Evolutionary conservation across 768 basidiomycete genomes (phyloP), one percentile per base, ranked within the genome.

Genomic region (Russula emetica): DNA sequence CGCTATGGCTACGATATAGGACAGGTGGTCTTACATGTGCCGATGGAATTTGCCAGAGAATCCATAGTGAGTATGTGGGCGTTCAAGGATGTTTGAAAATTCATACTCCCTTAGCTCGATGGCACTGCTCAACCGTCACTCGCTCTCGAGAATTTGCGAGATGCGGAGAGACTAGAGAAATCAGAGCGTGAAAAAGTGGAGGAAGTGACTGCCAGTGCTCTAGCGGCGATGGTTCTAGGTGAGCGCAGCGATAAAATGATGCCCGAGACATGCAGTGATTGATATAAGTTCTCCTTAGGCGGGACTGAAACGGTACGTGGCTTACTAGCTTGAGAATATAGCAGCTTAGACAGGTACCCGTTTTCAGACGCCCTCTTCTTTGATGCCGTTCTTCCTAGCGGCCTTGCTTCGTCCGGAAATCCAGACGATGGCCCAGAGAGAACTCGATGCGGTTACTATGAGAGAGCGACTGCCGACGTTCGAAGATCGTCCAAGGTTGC

Each of bases 221-320:
- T 42, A 18, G 40, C 18, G 18, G 16, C 40, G 16, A 18, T 42
- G 18, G 16, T 18, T 18, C 7, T 18, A 42, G 40, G 40, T 42
- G 34, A 34, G 34, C 34, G 3, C 18, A 5, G 40, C 20, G 40
- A 42, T 20, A 42, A 18, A 18, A 18, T 1, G 40, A 42, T 42
- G 6, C 6, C 40, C 18, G 7, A 42, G 40, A 42, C 6, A 34
- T 34, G 34, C 34, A 34, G 40, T 42, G 16, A 7, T 42, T 42
- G 14, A 42, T 18, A 38, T 2, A 14, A n/a, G n/a, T n/a, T 0
- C 40, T 18, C 14, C 20, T 2, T 32, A 66, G 64, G 53, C 8
- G 58, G 63, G 40, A 22, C 44, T 45, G 63, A 64, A 2, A 64
- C 58, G 1, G 63, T 64, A 44, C 9, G 45, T 20, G 45, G 10